Evolutionary conservation across 2,329 filamentous ascomycete species (phyloP).

Genomic region (Metarhizium album): DNA sequence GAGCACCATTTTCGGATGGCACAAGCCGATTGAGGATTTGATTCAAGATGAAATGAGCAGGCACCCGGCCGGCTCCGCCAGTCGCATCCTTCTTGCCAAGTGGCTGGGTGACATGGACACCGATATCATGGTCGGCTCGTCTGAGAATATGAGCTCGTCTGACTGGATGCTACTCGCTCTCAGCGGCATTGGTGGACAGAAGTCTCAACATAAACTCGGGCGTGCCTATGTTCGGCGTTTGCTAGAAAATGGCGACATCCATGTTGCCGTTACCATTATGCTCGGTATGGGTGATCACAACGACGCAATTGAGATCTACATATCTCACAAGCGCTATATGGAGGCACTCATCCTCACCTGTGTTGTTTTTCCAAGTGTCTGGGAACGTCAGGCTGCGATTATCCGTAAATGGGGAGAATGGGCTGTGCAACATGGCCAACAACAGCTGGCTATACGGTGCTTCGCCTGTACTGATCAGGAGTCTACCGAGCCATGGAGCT

Average conservation of each 20-base stretch:
- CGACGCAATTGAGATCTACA: slow-evolving; percentile 92
- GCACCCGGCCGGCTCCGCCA: slow-evolving; percentile 63
- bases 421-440: slow-evolving; percentile 75
- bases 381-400: slow-evolving; percentile 81
- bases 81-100: slow-evolving; percentile 73
- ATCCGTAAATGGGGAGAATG: slow-evolving; percentile 92
- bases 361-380: slow-evolving; percentile 71
- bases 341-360: slow-evolving; percentile 86
- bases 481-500: slow-evolving; percentile 77
- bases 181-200: slow-evolving; percentile 67
- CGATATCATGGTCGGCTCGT: slow-evolving; percentile 69
- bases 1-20: slow-evolving; percentile 89
- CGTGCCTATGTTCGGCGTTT: slow-evolving; percentile 85
- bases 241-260: slow-evolving; percentile 79
- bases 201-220: slow-evolving; percentile 80
- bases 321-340: slow-evolving; percentile 84
- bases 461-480: slow-evolving; percentile 87
- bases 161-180: slow-evolving; percentile 97
- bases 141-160: slow-evolving; percentile 79
- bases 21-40: slow-evolving; percentile 68
- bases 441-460: slow-evolving; percentile 82
- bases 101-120: slow-evolving; percentile 84
- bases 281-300: slow-evolving; percentile 86
- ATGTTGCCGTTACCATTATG: slow-evolving; percentile 86
- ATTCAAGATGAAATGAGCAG: slow-evolving; percentile 75